phyloP scores from a whole-genome alignment of 345 rosid genomes.

The Sonneratia alba region DNA sequence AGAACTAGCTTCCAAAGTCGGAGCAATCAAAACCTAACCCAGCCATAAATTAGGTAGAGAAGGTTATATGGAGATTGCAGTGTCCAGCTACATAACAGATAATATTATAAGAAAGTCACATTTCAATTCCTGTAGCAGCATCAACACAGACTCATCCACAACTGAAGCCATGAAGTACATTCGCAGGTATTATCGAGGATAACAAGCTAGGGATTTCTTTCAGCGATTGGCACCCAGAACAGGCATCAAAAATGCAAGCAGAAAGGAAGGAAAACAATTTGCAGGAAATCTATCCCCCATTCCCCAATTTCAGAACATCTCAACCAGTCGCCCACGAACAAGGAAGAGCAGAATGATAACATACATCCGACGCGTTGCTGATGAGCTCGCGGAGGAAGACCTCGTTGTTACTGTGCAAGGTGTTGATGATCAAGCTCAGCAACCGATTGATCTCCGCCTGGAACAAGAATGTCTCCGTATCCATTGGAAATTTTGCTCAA shows the following conservation, averaged over 20 bases:
- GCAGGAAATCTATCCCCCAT: background rate
- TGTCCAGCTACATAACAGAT: no score
- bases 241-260: background rate
- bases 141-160: no score
- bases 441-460: slow-evolving; percentile 19
- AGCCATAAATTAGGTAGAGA: no score
- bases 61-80: no score
- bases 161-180: no score
- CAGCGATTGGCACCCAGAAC: background rate
- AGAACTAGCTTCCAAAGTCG: no score
- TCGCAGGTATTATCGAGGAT: no score
- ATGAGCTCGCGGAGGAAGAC: slow-evolving; percentile 15
- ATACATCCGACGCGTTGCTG: slow-evolving; percentile 17
- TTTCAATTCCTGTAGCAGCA: no score
- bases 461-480: slow-evolving; percentile 14
- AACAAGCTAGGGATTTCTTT: no score
- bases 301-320: background rate
- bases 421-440: slow-evolving; percentile 16
- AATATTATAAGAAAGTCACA: no score
- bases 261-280: background rate
- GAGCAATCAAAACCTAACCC: no score
- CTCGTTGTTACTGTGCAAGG: slow-evolving; percentile 19
- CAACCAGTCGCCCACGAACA: background rate
- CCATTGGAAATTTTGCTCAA: background rate
- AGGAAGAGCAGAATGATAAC: background rate